Percentiles rank a stretch among this genome's conserved stretches.
phyloP scores from a whole-genome alignment of 2,329 filamentous ascomycete genomes.

The Zymoseptoria crescenta region DNA sequence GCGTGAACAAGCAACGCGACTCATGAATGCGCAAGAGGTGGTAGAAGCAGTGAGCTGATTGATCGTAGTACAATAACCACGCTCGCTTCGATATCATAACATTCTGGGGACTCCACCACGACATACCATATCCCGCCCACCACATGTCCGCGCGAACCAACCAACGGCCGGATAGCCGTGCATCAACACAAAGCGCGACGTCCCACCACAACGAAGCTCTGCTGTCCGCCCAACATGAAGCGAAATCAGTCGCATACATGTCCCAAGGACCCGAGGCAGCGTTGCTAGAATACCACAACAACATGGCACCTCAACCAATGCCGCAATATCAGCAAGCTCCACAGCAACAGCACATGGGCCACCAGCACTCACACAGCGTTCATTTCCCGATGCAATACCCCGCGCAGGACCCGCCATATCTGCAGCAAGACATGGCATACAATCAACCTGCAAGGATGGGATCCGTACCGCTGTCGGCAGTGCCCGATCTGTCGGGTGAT shows the following conservation, averaged over 20 bases:
- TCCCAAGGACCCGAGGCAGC: conserved; percentile 23
- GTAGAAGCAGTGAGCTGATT: neutral
- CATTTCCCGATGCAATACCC: conserved; percentile 19
- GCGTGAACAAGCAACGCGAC: neutral
- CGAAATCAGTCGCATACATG: conserved; percentile 15
- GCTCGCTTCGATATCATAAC: neutral
- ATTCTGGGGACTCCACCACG: conserved; percentile 9
- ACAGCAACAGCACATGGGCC: conserved; percentile 11
- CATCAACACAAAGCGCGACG: conserved; percentile 29
- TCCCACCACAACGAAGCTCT: conserved; percentile 22
- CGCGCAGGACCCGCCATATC: conserved; percentile 20
- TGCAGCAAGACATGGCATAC: conserved; percentile 23
- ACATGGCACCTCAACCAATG: conserved; percentile 19
- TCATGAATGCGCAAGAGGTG: neutral
- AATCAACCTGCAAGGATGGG: conserved; percentile 20
- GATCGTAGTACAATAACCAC: neutral
- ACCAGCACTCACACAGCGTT: conserved; percentile 4
- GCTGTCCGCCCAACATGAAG: conserved; percentile 17
- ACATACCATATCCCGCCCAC: conserved; percentile 12
- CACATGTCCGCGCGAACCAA: conserved; percentile 24
- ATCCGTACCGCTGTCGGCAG: conserved; percentile 20
- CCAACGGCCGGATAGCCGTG: conserved; percentile 26
- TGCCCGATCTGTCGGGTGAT: conserved; percentile 32
- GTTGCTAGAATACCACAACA: conserved; percentile 26
- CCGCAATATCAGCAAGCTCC: conserved; percentile 14